Evolutionary conservation across 2,329 filamentous ascomycete species (phyloP).

Genomic region (Epichloe glyceriae): DNA sequence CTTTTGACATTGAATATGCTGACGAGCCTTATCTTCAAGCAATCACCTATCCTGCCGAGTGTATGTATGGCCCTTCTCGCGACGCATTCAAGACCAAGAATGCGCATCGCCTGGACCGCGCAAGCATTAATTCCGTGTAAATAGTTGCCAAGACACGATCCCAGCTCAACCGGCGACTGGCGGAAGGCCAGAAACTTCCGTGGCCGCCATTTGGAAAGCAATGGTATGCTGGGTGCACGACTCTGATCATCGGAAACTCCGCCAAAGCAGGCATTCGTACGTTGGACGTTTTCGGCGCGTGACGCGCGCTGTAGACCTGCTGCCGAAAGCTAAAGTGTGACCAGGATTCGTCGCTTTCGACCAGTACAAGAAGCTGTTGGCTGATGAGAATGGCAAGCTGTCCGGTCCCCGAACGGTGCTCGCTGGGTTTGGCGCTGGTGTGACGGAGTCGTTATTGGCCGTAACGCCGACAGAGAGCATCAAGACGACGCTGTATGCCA

Average conservation of each 20-base stretch:
- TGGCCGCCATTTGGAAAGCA: conserved; percentile 88
- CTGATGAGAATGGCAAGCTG: conserved; percentile 75
- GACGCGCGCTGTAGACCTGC: not conserved
- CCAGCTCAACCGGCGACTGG: conserved; percentile 77
- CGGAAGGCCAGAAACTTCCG: conserved; percentile 74
- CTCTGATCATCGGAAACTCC: conserved; percentile 90
- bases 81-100: not conserved
- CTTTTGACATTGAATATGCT: not conserved
- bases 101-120: not conserved
- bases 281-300: conserved; percentile 18
- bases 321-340: conserved; percentile 6
- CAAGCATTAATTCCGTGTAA: not conserved
- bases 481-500: conserved; percentile 71
- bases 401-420: conserved; percentile 84
- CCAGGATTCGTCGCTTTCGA: conserved; percentile 80
- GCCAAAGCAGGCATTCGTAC: conserved; percentile 88
- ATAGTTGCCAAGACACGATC: conserved; percentile 86
- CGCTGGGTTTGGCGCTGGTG: conserved; percentile 85
- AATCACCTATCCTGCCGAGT: conserved; percentile 91
- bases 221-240: conserved; percentile 98
- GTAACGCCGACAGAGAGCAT: conserved; percentile 97
- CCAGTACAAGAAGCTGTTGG: conserved; percentile 73
- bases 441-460: conserved; percentile 83
- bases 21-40: conserved; percentile 24
- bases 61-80: conserved; percentile 33